Evolutionary conservation across 805 yeast species (phyloP), one percentile per base, ranked within the genome.

Genomic region (Monosporozyma yasuniensis): DNA sequence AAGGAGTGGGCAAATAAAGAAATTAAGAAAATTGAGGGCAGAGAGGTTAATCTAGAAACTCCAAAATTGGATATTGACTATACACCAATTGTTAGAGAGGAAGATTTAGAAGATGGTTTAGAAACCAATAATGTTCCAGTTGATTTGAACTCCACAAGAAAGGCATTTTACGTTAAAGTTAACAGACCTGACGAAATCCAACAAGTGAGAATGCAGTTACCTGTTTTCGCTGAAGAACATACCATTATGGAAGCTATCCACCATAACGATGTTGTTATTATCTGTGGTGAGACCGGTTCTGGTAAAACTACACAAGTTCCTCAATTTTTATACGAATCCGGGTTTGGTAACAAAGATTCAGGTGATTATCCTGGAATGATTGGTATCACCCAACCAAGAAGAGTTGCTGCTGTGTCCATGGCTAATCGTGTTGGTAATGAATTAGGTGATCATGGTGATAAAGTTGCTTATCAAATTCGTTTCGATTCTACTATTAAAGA

Each of bases 231-330:
- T 6, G 96, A 88, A 65, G 99, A 93, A 61, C 96, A 87, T 64
- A 73, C 81, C 49, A 86, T 93, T 46, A 88, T 93, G 97, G 99
- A 93, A 64, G 96, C 96, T 1, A 78, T 93, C 47, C 87, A 86
- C 63, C 95, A 91, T 60, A 86, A 91, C 61, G 96, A 90, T 60
- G 84, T 91, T 52, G 81, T 90, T 0, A 83, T 93, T 12, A 75
- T 93, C 23, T 91, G 97, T 71, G 99, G 99, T 74, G 98, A 90
- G 60, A 93, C 99, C 0, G 99, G 99, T 59, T 89, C 97, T 2
- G 99, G 99, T 68, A 93, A 93, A 66, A 93, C 99, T 1, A 93
- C 99, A 0, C 99, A 93, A 68, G 90, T 93, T 4, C 99, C 99
- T 0, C 99, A 93, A 64, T 93, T 93, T 61, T 68, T 93, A 43